Base-by-base conservation (phyloP, 257 asterid species). In the Salvia splendens region DNA sequence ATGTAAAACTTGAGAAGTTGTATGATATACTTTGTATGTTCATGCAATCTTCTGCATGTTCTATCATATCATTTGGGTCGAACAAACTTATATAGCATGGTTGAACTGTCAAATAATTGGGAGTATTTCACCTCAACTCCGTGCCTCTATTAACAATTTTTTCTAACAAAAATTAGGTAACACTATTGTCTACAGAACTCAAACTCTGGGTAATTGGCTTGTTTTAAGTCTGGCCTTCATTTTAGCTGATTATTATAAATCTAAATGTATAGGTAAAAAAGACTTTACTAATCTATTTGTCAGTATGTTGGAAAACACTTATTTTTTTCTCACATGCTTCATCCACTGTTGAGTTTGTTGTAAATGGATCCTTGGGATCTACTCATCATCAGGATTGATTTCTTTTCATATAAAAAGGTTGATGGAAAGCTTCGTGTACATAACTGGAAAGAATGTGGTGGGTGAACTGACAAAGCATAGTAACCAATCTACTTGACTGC, bases 31-130 rank as follows among this genome's bases (percentile, higher is more conserved):
- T n/a, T n/a, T 42, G 63, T 51, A 46, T 51, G 51, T 59, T 55
- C 47, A 60, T 66, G 68, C 30, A 52, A 49, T 67, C 17, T 32
- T 78, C 70, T 55, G 51, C 64, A 63, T 68, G 52, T 68, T 72
- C 40, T 58, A 58, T 55, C 65, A 66, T 74, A 57, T 59, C 65
- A 61, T 74, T 33, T 42, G 8, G 14, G 38, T 33, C 47, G 36
- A 45, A 49, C 73, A 47, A 15, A 30, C 63, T 60, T 45, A 61
- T 69, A 61, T 67, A 48, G 61, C 32, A 33, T 43, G 57, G 45
- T 48, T 61, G 51, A 38, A 12, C 28, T 74, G 35, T 30, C 65
- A 45, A 73, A 33, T 17, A 46, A 15, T 68, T 50, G 53, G 59
- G 30, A 59, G 48, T 51, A 43, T 46, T 35, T 58, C 35, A 38